Percentiles rank a stretch among this genome's conserved stretches.
These are phyloP conservation scores for Cudoniella acicularis DNA, from an alignment of 495 filamentous ascomycete species.

Conservation along the genomic window DNA sequence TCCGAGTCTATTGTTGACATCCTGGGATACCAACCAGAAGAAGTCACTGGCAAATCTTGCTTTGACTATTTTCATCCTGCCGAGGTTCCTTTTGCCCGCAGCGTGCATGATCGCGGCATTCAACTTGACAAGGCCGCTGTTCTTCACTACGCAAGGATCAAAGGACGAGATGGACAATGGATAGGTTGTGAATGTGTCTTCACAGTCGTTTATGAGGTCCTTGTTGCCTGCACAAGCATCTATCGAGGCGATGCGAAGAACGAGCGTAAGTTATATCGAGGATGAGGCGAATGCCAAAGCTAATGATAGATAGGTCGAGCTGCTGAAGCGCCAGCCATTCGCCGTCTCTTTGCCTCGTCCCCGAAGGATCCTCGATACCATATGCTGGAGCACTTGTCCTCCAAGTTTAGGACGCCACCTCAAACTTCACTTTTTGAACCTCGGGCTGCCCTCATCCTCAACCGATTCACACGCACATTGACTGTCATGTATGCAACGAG, in stretches of 20 bases:
- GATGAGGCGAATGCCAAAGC: conserved; percentile 3
- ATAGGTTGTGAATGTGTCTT: conserved; percentile 87
- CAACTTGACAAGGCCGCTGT: conserved; percentile 82
- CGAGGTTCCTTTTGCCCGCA: conserved; percentile 71
- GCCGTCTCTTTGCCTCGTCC: conserved; percentile 75
- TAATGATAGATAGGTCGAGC: conserved; percentile 57
- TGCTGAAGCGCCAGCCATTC: conserved; percentile 73
- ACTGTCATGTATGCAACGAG: conserved; percentile 85
- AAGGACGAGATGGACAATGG: conserved; percentile 66
- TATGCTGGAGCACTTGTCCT: conserved; percentile 81
- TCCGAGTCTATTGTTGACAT: conserved; percentile 82
- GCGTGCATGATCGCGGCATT: conserved; percentile 69
- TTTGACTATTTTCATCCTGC: conserved; percentile 87
- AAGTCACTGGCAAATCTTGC: conserved; percentile 71
- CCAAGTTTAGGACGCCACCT: conserved; percentile 69
- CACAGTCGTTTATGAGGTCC: conserved; percentile 80
- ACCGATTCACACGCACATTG: conserved; percentile 78
- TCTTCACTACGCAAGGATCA: conserved; percentile 72
- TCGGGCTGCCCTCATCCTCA: conserved; percentile 80
- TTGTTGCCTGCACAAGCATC: conserved; percentile 81
- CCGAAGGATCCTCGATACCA: conserved; percentile 84
- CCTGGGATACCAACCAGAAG: conserved; percentile 71
- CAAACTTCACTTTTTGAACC: conserved; percentile 65
- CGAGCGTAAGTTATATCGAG: conserved; percentile 57
- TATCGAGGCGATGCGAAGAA: conserved; percentile 67